A percentile compares a stretch with the other conserved stretches of the same genome.
Conservation (phyloP, 768 basidiomycete species). For the Tylopilus balloui region DNA sequence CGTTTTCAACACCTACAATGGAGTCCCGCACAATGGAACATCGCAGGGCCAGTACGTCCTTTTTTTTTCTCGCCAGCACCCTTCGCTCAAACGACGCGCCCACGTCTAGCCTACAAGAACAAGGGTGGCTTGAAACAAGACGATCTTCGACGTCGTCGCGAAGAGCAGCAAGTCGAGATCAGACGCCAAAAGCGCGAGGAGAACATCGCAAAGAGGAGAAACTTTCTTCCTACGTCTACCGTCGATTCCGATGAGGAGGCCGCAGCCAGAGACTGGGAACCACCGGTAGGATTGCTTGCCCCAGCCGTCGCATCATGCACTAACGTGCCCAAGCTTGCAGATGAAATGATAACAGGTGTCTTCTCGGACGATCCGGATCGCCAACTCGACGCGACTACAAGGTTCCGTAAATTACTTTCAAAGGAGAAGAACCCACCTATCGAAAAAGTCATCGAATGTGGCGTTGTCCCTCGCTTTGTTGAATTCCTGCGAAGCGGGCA, state of each 20-base stretch:
- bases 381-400: constrained; percentile 95
- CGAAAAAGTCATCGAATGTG: constrained; percentile 95
- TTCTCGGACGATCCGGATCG: constrained; percentile 89
- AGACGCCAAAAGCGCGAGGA: constrained; percentile 97
- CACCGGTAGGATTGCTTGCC: constrained; percentile 48
- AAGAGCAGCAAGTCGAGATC: constrained; percentile 99
- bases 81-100: constrained; percentile 36
- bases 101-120: constrained; percentile 75
- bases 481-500: constrained; percentile 81
- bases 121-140: constrained; percentile 87
- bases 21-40: constrained; percentile 72
- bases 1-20: constrained; percentile 25
- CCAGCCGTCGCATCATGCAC: constrained; percentile 2
- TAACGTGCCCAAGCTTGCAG: constrained; percentile 54
- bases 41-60: constrained; percentile 61
- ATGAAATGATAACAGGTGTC: constrained; percentile 90
- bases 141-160: constrained; percentile 92
- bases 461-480: constrained; percentile 95
- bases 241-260: constrained; percentile 93
- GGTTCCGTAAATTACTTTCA: constrained; percentile 96
- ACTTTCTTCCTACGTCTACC: constrained; percentile 72
- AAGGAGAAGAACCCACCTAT: constrained; percentile 99
- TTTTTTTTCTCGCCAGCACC: constrained; percentile 9
- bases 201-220: constrained; percentile 95
- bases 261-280: constrained; percentile 64